Evolutionary conservation across 2,329 filamentous ascomycete species (phyloP), one percentile per base, ranked within the genome.

Genomic region (Ramularia collo-cygni): DNA sequence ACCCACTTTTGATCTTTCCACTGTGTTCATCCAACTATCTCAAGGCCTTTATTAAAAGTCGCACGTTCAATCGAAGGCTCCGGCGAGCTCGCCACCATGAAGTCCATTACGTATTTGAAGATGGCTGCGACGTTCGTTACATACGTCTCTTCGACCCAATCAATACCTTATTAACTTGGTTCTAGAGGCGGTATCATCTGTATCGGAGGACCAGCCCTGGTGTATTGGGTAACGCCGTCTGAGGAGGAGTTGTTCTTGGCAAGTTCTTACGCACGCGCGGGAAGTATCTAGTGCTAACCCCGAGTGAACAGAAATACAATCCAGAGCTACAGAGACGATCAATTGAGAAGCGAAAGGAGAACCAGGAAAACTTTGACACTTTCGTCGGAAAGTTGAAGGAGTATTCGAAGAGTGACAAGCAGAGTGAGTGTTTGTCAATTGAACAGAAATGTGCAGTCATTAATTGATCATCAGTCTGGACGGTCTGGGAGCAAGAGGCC

Each of bases 291-390:
- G 14, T n/a, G 10, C 30, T 31, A 9, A 38, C 30, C 4, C 8
- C 48, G 15, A 35, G 12, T 19, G 28, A 30, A 19, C 50, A 86
- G 69, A 79, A 75, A 64, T 96, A 96, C 69, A 96, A 90, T 64
- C 90, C 90, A 1, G 92, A 96, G 24, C 75, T 98, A n/a, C 85
- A 92, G 60, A 85, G 85, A 63, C 78, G 84, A 58, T 88, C 85
- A 47, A 69, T 94, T n/a, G 88, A 89, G 63, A 77, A 81, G 43
- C 77, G 87, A 13, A 73, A 82, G 42, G 78, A 83, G 61, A 76
- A 77, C 44, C 79, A 92, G 58, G 75, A 89, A 64, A 88, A 95
- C 43, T 95, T 95, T 55, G 85, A 95, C 59, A 76, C 88, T 40
- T 96, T 95, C 58, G 84, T 95, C 18, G 75, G 60, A 35, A 79